A percentile compares a stretch with the other conserved stretches of the same genome.
Conservation (phyloP, 352 stramenopile species). For the Pythium plurisporium region DNA sequence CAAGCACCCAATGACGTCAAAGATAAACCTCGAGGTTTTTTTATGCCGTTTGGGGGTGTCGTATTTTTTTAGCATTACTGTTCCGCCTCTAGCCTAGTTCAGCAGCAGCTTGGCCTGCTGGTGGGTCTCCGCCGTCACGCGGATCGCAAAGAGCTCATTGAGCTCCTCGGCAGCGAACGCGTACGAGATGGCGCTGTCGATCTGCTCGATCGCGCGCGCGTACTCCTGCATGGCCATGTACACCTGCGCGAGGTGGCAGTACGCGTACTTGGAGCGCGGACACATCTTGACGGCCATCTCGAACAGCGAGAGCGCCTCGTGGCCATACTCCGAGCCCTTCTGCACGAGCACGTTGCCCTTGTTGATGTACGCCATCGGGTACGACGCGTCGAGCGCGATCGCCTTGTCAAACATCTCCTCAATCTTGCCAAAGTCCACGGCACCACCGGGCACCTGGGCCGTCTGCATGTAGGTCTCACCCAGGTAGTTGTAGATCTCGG, state of each 20-base stretch:
- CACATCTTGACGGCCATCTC: conserved; percentile 75
- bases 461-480: conserved; percentile 86
- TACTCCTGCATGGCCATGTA: conserved; percentile 87
- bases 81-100: conserved; percentile 43
- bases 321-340: conserved; percentile 63
- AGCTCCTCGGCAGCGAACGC: conserved; percentile 73
- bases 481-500: conserved; percentile 86
- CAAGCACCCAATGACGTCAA: conserved; percentile 6
- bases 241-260: conserved; percentile 78
- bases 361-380: conserved; percentile 87
- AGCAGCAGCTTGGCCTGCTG: conserved; percentile 63
- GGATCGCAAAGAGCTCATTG: conserved; percentile 74
- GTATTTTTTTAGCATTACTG: no score
- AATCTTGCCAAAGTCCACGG: conserved; percentile 51
- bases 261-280: conserved; percentile 77
- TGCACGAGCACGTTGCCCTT: conserved; percentile 77
- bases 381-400: conserved; percentile 71
- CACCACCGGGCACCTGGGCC: conserved; percentile 45
- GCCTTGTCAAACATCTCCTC: conserved; percentile 81
- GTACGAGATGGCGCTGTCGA: conserved; percentile 68
- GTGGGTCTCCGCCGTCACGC: conserved; percentile 74
- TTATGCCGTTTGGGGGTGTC: no score
- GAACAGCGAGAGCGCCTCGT: conserved; percentile 67
- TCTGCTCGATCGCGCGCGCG: conserved; percentile 70
- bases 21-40: conserved; percentile 12